Conservation (phyloP, 495 filamentous ascomycete species). For the Penicillium subrubescens region DNA sequence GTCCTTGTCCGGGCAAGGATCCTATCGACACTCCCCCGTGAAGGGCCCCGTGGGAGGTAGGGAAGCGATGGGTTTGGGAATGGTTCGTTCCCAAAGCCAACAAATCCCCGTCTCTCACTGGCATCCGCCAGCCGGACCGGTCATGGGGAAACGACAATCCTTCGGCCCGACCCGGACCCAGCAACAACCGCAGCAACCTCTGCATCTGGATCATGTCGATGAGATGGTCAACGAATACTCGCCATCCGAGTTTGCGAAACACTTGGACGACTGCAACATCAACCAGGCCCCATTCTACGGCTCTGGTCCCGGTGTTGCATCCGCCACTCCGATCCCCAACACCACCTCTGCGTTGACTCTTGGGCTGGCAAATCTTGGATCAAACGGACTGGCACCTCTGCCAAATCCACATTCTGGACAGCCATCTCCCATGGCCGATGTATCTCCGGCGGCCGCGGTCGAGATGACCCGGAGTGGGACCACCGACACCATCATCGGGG, state of each 20-base stretch:
- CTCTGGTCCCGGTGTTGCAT: background rate
- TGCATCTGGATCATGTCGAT: constrained; percentile 38
- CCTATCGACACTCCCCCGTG: constrained; percentile 33
- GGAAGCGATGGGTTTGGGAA: constrained; percentile 13
- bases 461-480: constrained; percentile 51
- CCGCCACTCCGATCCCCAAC: background rate
- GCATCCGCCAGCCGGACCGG: constrained; percentile 26
- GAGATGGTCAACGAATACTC: constrained; percentile 35
- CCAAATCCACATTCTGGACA: constrained; percentile 24
- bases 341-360: constrained; percentile 31
- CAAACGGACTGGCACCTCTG: constrained; percentile 24
- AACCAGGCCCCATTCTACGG: constrained; percentile 8
- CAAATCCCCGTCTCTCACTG: constrained; percentile 44
- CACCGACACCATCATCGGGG: constrained; percentile 46
- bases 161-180: constrained; percentile 35
- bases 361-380: constrained; percentile 33
- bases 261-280: constrained; percentile 34
- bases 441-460: constrained; percentile 25
- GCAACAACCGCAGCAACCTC: constrained; percentile 6
- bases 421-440: constrained; percentile 24
- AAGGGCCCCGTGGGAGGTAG: background rate
- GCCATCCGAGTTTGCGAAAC: constrained; percentile 45
- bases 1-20: constrained; percentile 26
- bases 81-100: constrained; percentile 51
- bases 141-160: constrained; percentile 37